Percentiles rank a stretch among this genome's conserved stretches.
These are phyloP conservation scores for Scortechinia acanthostroma DNA, from an alignment of 2,329 filamentous ascomycete genomes.

Conservation along the genomic window DNA sequence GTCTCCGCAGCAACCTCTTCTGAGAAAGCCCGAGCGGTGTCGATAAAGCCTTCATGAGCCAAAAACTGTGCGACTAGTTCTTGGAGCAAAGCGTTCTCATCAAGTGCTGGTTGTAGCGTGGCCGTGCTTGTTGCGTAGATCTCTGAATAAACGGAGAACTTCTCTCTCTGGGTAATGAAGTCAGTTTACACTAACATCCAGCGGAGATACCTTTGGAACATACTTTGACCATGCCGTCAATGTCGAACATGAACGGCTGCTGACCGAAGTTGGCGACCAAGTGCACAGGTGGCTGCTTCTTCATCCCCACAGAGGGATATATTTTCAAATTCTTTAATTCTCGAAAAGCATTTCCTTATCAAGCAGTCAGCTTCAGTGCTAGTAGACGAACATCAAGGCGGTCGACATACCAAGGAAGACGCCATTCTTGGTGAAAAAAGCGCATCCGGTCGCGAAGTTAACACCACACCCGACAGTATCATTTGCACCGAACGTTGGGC, in stretches of 20 bases:
- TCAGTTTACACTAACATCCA: too few relatives aligned
- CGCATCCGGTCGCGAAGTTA: conserved; percentile 51
- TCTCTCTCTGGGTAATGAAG: conserved; percentile 2
- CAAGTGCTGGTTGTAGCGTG: background rate
- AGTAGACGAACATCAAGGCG: background rate
- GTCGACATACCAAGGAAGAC: conserved; percentile 36
- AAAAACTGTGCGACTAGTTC: conserved; percentile 72
- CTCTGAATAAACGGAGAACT: background rate
- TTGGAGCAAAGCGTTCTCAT: conserved; percentile 1
- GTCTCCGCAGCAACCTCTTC: conserved; percentile 73
- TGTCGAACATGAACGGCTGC: conserved; percentile 80
- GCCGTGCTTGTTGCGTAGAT: background rate
- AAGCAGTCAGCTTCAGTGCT: background rate
- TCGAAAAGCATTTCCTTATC: conserved; percentile 23
- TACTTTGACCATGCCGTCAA: conserved; percentile 78
- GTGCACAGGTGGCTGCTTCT: conserved; percentile 48
- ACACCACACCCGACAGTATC: conserved; percentile 60
- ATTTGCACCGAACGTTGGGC: conserved; percentile 46
- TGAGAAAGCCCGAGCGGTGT: conserved; percentile 82
- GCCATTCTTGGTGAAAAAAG: conserved; percentile 63
- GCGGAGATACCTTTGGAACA: conserved; percentile 14
- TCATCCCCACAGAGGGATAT: conserved; percentile 57
- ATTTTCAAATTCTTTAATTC: conserved; percentile 30
- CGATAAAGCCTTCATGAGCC: conserved; percentile 89
- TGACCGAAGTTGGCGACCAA: conserved; percentile 56